Evolutionary conservation across 2,329 filamentous ascomycete genomes (phyloP).

Genomic region (Calonectria montana): DNA sequence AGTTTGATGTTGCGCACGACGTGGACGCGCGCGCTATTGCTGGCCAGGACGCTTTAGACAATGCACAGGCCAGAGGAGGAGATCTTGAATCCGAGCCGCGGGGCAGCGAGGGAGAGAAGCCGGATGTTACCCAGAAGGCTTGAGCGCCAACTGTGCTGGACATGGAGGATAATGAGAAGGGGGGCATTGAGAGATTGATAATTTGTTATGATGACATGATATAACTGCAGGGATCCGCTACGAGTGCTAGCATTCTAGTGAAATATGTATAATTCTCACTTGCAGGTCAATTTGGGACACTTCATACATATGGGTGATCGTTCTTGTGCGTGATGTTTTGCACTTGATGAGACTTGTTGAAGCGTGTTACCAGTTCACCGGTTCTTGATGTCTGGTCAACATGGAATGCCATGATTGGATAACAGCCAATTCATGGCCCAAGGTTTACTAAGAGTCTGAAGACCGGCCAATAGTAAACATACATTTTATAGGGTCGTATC

Average conservation of each 20-base stretch:
- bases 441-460: neutral
- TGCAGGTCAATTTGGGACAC: neutral
- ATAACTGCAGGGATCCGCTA: neutral
- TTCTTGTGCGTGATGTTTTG: neutral
- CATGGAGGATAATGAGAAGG: neutral
- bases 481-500: no score
- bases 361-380: neutral
- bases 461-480: neutral
- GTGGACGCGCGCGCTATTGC: slow-evolving; percentile 60
- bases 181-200: neutral
- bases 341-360: neutral
- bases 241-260: neutral
- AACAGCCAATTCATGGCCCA: neutral
- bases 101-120: slow-evolving; percentile 23
- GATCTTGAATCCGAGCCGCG: slow-evolving; percentile 33
- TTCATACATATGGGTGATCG: neutral
- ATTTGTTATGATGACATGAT: neutral
- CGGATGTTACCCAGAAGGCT: slow-evolving; percentile 11
- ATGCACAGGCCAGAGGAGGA: slow-evolving; percentile 16
- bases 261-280: neutral
- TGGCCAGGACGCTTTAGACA: slow-evolving; percentile 50
- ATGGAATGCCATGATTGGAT: neutral
- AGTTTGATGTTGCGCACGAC: slow-evolving; percentile 63
- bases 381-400: neutral
- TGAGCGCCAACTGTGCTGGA: neutral